Conservation (phyloP, 2,329 filamentous ascomycete species). For the Fusarium sp. region DNA sequence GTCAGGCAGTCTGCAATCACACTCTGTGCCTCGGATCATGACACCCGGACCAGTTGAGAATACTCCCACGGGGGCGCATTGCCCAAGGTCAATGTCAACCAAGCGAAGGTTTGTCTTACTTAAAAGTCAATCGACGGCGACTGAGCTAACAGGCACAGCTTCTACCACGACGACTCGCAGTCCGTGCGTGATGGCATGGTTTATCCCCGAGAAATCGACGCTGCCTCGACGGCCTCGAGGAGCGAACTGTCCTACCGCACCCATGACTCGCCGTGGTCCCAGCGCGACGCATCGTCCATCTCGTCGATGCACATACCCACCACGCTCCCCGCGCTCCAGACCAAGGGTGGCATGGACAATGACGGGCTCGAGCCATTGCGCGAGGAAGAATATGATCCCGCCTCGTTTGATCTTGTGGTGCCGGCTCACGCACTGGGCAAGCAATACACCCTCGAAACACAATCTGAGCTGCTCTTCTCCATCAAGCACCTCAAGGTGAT, state of each 20-base stretch:
- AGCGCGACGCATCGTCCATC: slow-evolving; percentile 31
- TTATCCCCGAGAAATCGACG: background rate
- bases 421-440: slow-evolving; percentile 36
- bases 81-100: background rate
- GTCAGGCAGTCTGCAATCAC: slow-evolving; percentile 2
- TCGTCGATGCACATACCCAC: slow-evolving; percentile 31
- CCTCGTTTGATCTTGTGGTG: slow-evolving; percentile 39
- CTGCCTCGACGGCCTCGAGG: slow-evolving; percentile 25
- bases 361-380: slow-evolving; percentile 36
- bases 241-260: slow-evolving; percentile 31
- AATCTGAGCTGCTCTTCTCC: slow-evolving; percentile 75
- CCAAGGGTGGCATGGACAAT: slow-evolving; percentile 30
- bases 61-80: background rate
- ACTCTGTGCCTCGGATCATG: background rate
- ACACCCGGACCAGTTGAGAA: background rate
- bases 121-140: background rate
- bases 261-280: slow-evolving; percentile 26
- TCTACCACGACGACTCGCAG: slow-evolving; percentile 6
- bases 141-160: slow-evolving; percentile 8
- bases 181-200: background rate
- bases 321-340: slow-evolving; percentile 32
- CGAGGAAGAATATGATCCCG: slow-evolving; percentile 40
- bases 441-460: slow-evolving; percentile 69
- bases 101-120: slow-evolving; percentile 9
- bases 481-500: slow-evolving; percentile 73